Base-by-base conservation (phyloP, 2,329 filamentous ascomycete genomes). In the Coniochaeta sp. region DNA sequence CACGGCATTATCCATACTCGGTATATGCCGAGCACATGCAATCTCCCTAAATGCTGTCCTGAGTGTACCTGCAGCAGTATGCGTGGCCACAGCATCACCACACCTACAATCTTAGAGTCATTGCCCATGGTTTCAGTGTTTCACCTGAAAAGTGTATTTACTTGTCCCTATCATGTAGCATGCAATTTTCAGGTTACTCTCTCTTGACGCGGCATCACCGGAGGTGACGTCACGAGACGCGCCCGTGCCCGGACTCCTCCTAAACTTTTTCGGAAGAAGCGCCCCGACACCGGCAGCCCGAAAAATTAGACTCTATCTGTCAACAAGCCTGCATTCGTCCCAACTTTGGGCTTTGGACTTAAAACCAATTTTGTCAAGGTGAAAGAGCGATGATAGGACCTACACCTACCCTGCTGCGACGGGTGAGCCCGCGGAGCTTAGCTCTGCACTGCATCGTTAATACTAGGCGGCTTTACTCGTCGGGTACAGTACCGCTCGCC, bases 401-500 rank as follows among this genome's bases (percentile, higher is more conserved):
- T 31, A 24, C 47, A 28, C 12, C 47, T 8, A 3, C 31, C 2
- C 24, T 52, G 4, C 24, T 52, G 22, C 47, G 47, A 24, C 47
- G 47, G 47, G 47, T 31, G 22, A 52, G 24, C 47, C 47, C 47
- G 6, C 47, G 47, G 24, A n/a, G 24, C 26, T 28, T 52, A 6
- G 1, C 47, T 6, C 31, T n/a, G 5, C 26, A 2, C 24, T 52
- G 11, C 22, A 9, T 22, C 19, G 43, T 8, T 6, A 47, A 4
- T 24, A 22, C 43, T 24, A n/a, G n/a, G n/a, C 36, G 55, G 14
- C 24, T 36, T 12, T 38, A 57, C 24, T 57, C 56, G 22, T 58
- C 56, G 34, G 34, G 28, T 5, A 33, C 54, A 5, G 69, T 78
- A 0, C 64, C 72, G 19, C 74, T 92, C 38, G 81, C 82, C 1